Conservation (phyloP, 352 stramenopile genomes). For the Globisporangium viniferum region DNA sequence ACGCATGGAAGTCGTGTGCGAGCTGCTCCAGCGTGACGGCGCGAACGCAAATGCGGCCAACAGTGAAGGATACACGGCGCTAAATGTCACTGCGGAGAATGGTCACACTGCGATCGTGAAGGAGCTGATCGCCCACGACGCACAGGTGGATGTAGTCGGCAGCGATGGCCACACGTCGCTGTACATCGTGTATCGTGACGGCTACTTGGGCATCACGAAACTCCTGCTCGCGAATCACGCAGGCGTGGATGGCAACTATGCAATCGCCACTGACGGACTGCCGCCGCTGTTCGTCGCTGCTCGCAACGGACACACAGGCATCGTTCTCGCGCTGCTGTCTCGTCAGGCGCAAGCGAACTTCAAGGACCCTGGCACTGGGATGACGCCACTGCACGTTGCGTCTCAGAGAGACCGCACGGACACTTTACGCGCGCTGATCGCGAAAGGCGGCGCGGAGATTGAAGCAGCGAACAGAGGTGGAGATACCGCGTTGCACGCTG, state of each 20-base stretch:
- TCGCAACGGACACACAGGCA: neutral
- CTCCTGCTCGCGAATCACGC: neutral
- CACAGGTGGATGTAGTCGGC: neutral
- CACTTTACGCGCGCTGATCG: neutral
- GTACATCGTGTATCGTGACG: neutral
- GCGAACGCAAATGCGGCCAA: neutral
- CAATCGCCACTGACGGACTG: neutral
- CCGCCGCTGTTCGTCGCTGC: constrained; percentile 5
- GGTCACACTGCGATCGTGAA: constrained; percentile 1
- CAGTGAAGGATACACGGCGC: neutral
- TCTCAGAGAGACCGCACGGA: neutral
- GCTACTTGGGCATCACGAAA: neutral
- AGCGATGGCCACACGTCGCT: neutral
- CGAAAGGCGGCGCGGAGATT: neutral
- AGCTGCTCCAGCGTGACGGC: neutral
- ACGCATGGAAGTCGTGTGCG: neutral
- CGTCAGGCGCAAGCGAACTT: neutral
- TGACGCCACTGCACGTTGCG: neutral
- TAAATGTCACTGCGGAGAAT: neutral
- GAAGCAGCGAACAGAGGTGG: neutral
- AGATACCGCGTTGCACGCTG: neutral
- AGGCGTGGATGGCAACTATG: neutral
- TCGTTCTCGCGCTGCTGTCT: neutral
- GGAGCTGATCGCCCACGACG: neutral
- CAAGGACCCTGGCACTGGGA: neutral